Base-by-base conservation (phyloP, 1,284 basidiomycete species). In the Tilletia horrida region DNA sequence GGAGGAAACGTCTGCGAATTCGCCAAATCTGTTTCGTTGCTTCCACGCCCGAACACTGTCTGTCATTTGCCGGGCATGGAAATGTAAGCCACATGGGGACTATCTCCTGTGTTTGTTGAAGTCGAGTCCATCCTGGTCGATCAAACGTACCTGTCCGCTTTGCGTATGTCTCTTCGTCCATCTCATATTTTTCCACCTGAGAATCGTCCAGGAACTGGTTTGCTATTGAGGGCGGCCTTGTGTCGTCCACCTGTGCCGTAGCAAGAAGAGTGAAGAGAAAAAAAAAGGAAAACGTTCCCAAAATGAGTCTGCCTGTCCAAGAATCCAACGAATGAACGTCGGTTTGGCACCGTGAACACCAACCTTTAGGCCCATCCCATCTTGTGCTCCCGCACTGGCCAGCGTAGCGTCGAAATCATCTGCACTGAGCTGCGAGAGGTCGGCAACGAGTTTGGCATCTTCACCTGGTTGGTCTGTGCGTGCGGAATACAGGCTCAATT, bases 1-100 rank as follows among this genome's bases (percentile, higher is more conserved):
- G 4, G 83, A 76, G 1, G 84, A 79, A 67, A 55, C 18, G 29
- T 47, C 25, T 42, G 27, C 91, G 81, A 96, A 98, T 13, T 93
- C 88, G 0, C 95, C 95, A 31, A 98, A 87, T 83, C 92, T 90
- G 83, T 95, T 85, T 1, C 87, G 86, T 82, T 93, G 89, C 77
- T 97, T 93, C 84, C 91, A 97, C 0, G 91, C 89, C 18, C 93
- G 86, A 13, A 97, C 91, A 14, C 91, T 91, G 80, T 97, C 95
- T 92, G 44, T 62, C 21, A 0, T n/a, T n/a, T n/a, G n/a, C n/a
- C n/a, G n/a, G n/a, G n/a, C n/a, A n/a, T n/a, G n/a, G n/a, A n/a
- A n/a, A n/a, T n/a, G n/a, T n/a, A n/a, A n/a, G n/a, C n/a, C n/a
- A n/a, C n/a, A n/a, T n/a, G n/a, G n/a, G n/a, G n/a, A n/a, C n/a